These are phyloP conservation scores for Neurospora sp. DNA, from an alignment of 495 filamentous ascomycete genomes.

Conservation along the genomic window DNA sequence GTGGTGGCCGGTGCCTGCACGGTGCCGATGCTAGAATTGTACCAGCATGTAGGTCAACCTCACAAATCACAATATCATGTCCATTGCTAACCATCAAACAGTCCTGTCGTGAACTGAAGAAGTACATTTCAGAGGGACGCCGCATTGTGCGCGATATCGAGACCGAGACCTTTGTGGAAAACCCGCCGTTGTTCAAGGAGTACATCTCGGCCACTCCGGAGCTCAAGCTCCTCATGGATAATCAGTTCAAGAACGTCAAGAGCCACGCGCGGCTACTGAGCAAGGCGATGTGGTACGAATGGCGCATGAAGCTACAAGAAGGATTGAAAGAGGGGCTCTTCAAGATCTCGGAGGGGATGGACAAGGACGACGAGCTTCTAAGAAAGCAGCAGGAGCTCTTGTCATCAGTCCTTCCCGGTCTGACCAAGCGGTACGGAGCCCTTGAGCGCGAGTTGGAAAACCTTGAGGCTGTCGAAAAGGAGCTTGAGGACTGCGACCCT, in stretches of 20 bases:
- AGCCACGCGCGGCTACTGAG: slow-evolving; percentile 80
- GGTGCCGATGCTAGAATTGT: slow-evolving; percentile 84
- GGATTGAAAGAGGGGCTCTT: slow-evolving; percentile 71
- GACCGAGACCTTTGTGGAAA: slow-evolving; percentile 72
- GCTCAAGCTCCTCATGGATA: slow-evolving; percentile 78
- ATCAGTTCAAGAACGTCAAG: slow-evolving; percentile 93
- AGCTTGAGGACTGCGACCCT: slow-evolving; percentile 69
- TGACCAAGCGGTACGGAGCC: slow-evolving; percentile 47
- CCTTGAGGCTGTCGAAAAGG: slow-evolving; percentile 60
- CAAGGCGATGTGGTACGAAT: slow-evolving; percentile 95
- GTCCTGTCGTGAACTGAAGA: slow-evolving; percentile 90
- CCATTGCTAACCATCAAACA: slow-evolving; percentile 30
- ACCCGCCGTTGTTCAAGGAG: slow-evolving; percentile 83
- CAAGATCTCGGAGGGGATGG: slow-evolving; percentile 65
- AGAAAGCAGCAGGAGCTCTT: slow-evolving; percentile 57
- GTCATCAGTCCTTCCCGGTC: slow-evolving; percentile 50
- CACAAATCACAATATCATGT: not conserved
- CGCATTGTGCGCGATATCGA: slow-evolving; percentile 84
- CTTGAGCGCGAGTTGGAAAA: slow-evolving; percentile 53
- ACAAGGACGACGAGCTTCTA: slow-evolving; percentile 59
- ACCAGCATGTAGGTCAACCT: slow-evolving; percentile 65
- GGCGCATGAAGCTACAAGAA: slow-evolving; percentile 85
- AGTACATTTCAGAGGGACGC: slow-evolving; percentile 84
- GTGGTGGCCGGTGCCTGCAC: slow-evolving; percentile 88
- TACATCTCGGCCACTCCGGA: slow-evolving; percentile 84